phyloP scores from a whole-genome alignment of 202 grass and related monocot species.

The Tripidium arundinaceum region DNA sequence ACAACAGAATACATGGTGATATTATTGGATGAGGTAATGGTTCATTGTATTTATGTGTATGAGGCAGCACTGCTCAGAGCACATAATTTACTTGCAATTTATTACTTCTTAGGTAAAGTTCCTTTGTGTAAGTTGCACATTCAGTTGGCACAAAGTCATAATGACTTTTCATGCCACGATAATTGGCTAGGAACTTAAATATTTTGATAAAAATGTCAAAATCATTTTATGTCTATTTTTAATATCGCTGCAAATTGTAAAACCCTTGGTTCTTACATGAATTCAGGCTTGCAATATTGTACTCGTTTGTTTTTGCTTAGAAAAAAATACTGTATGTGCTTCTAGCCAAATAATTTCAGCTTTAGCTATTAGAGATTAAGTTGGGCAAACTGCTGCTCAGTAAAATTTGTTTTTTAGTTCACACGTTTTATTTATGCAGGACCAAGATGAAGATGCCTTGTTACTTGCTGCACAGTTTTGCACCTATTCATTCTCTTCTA shows the following conservation, averaged over 20 bases:
- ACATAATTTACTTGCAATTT: constrained; percentile 16
- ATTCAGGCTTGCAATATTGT: neutral
- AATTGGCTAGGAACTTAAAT: neutral
- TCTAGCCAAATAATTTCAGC: constrained; percentile 11
- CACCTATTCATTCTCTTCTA: constrained; percentile 81
- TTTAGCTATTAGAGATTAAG: constrained; percentile 20
- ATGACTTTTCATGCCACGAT: neutral
- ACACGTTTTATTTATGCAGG: constrained; percentile 41
- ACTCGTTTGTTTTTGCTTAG: neutral
- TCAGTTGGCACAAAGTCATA: neutral
- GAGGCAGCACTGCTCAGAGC: neutral
- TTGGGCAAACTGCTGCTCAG: neutral
- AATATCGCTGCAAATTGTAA: neutral
- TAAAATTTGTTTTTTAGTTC: neutral
- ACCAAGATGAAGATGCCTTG: constrained; percentile 94
- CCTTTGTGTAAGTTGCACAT: neutral
- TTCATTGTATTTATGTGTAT: constrained; percentile 23
- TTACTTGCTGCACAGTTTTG: constrained; percentile 89
- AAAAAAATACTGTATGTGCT: neutral
- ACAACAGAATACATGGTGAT: constrained; percentile 93
- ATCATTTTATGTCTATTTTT: neutral
- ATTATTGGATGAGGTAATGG: constrained; percentile 82
- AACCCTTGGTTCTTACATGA: neutral
- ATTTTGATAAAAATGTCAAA: neutral
- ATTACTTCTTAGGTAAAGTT: neutral